These are phyloP conservation scores for Annulohypoxylon truncatum DNA, from an alignment of 2,329 filamentous ascomycete genomes.

Conservation along the genomic window DNA sequence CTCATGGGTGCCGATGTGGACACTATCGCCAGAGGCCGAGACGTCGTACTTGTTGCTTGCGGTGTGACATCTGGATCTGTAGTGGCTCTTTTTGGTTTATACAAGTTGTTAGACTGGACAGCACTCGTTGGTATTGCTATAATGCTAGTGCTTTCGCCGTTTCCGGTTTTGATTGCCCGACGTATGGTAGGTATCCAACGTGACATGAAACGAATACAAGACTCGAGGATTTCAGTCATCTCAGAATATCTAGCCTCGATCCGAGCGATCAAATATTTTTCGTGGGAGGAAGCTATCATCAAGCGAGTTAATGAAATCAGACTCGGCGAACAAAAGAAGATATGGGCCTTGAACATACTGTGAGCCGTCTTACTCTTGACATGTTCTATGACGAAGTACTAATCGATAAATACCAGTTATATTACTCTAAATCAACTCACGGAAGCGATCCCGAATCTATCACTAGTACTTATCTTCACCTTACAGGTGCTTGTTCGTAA, in stretches of 20 bases:
- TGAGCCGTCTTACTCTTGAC: constrained; percentile 49
- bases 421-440: constrained; percentile 59
- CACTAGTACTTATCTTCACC: constrained; percentile 66
- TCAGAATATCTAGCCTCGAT: constrained; percentile 69
- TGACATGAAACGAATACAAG: constrained; percentile 66
- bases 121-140: constrained; percentile 64
- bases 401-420: constrained; percentile 36
- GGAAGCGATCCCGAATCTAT: constrained; percentile 63
- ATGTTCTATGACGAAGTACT: constrained; percentile 8
- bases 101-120: constrained; percentile 66
- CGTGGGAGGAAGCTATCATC: constrained; percentile 67
- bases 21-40: constrained; percentile 63
- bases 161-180: constrained; percentile 62
- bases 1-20: constrained; percentile 70
- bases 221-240: constrained; percentile 67
- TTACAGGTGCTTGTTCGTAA: constrained; percentile 62
- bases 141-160: constrained; percentile 60
- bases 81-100: constrained; percentile 63
- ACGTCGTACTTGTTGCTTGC: constrained; percentile 60
- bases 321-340: constrained; percentile 62
- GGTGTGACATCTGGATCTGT: constrained; percentile 61
- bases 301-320: constrained; percentile 63
- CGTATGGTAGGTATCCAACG: constrained; percentile 63
- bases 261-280: constrained; percentile 70
- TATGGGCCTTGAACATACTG: constrained; percentile 65